Base-by-base conservation (phyloP, 225 moss, liverwort and hornwort species). In the Bryum argenteum region DNA sequence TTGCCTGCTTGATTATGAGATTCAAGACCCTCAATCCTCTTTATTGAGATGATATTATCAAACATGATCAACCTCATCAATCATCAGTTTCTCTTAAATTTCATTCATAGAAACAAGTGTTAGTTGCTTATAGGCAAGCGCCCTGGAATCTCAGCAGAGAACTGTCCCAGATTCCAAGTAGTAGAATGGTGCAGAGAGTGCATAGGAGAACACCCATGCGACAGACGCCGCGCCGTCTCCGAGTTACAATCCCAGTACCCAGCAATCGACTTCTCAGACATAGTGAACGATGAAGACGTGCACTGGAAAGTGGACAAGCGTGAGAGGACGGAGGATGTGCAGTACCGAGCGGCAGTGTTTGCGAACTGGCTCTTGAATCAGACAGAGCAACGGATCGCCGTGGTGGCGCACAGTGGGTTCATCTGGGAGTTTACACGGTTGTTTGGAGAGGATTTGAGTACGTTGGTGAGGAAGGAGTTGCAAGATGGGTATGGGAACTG, bases 161-260 rank as follows among this genome's bases (percentile, higher is more conserved):
- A 85, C 0, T 88, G 86, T 52, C 88, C 88, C n/a, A 88, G 76
- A 22, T 86, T 93, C 52, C 77, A 87, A 8, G 90, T 87, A 0
- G 75, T 87, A 0, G 96, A 96, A 56, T 90, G 87, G 85, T 90
- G 96, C 48, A 82, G 91, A 53, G 93, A 96, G 65, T 78, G 82
- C 78, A 82, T 84, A 56, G 95, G 93, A 13, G 10, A 78, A 11
- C 91, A 93, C 28, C 93, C 95, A 0, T 96, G 95, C 26, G 91
- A 96, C 20, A 79, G 82, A 2, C 89, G 91, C 12, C 85, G 86
- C 1, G 17, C 77, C 6, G 39, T 93, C 8, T 79, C 71, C 1
- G 40, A 82, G 18, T 60, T 91, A 19, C 81, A 55, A 33, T 51
- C 76, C 0, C 83, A 83, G 8, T 96, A 93, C 47, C 95, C 95